These are phyloP conservation scores for Candida vaughaniae DNA, from an alignment of 805 yeast species.

Conservation along the genomic window DNA sequence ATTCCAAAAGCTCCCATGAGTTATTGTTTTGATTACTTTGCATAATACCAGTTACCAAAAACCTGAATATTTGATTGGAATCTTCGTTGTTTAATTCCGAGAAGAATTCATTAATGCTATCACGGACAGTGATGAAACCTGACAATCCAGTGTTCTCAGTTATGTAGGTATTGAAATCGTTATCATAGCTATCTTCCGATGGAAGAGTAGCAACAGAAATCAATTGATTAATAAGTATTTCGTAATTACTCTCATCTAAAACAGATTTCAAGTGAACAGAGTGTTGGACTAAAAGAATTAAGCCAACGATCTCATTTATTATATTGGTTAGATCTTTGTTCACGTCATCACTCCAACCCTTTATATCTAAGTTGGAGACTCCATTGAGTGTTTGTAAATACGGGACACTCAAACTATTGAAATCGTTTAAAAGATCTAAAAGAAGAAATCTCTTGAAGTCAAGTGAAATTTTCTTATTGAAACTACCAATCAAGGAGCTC, in stretches of 20 bases:
- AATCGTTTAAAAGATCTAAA: constrained; percentile 21
- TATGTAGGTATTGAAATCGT: constrained; percentile 68
- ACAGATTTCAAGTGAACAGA: constrained; percentile 19
- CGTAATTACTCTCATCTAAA: constrained; percentile 5
- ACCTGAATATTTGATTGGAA: constrained; percentile 23
- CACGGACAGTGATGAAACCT: constrained; percentile 54
- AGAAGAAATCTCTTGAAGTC: constrained; percentile 17
- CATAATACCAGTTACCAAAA: background rate
- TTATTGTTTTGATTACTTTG: background rate
- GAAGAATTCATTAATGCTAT: constrained; percentile 57
- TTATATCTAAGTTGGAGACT: constrained; percentile 1
- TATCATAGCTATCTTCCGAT: constrained; percentile 47
- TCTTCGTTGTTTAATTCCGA: constrained; percentile 47
- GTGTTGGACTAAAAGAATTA: constrained; percentile 23
- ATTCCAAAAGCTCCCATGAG: constrained; percentile 38
- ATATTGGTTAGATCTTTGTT: constrained; percentile 7
- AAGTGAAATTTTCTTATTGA: constrained; percentile 22
- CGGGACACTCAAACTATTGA: constrained; percentile 12
- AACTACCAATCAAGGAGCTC: constrained; percentile 23
- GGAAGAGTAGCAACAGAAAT: constrained; percentile 43
- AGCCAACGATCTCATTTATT: constrained; percentile 10
- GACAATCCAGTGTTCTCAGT: constrained; percentile 73
- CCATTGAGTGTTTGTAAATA: constrained; percentile 9
- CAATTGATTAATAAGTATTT: constrained; percentile 27
- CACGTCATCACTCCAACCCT: constrained; percentile 13